Percentiles rank a stretch among this genome's conserved stretches.
These are phyloP conservation scores for Taphrina pruni DNA, from an alignment of 1,139 yeast genomes.

Conservation along the genomic window DNA sequence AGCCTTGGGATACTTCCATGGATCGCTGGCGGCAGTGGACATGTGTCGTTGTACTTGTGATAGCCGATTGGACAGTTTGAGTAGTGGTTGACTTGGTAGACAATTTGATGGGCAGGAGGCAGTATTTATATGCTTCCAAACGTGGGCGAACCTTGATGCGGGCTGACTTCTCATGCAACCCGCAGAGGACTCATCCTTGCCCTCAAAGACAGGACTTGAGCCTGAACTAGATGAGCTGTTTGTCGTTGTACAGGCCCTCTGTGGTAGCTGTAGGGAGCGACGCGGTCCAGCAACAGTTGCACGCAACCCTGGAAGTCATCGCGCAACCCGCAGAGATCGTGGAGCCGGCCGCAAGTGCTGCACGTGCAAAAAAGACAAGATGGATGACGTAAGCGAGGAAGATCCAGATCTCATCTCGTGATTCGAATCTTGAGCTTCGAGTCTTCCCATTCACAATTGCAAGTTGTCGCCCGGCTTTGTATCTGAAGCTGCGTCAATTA, in stretches of 20 bases:
- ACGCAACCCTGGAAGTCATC: not conserved
- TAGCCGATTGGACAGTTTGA: slow-evolving; percentile 1
- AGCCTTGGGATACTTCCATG: slow-evolving; percentile 25
- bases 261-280: too few species aligned
- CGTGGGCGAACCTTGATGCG: not conserved
- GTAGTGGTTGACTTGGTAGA: not conserved
- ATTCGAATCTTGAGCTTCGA: not conserved
- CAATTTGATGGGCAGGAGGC: not conserved
- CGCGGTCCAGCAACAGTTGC: not conserved
- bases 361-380: not conserved
- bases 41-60: slow-evolving; percentile 1
- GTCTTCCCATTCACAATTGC: too few species aligned
- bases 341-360: not conserved
- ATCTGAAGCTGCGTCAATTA: too few species aligned
- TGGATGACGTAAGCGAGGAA: not conserved
- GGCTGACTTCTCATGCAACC: not conserved
- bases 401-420: slow-evolving; percentile 5
- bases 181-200: not conserved
- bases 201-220: not conserved
- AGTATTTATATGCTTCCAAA: not conserved
- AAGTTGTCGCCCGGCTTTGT: too few species aligned
- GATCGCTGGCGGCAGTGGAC: slow-evolving; percentile 3
- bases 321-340: not conserved
- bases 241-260: not conserved
- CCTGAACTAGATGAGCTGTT: not conserved